phyloP scores from a whole-genome alignment of 192 early-diverging fungal species.

The Coemansia sp. region DNA sequence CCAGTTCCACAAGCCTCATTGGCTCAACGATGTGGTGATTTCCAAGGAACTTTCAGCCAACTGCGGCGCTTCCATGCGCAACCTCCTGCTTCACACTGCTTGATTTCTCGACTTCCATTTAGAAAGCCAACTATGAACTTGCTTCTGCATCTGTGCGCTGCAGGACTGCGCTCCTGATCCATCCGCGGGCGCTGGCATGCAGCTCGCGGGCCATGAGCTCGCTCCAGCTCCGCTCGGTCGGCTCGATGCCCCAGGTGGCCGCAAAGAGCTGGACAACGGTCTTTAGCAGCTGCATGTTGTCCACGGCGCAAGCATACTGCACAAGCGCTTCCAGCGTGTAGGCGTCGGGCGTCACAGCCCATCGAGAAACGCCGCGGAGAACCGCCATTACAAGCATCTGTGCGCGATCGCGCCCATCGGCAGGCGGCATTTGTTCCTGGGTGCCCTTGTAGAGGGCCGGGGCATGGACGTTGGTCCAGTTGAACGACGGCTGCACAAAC shows the following conservation, averaged over 20 bases:
- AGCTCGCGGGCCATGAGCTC: slow-evolving; percentile 10
- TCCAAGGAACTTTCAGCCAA: no score
- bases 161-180: neutral
- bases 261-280: slow-evolving; percentile 31
- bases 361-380: slow-evolving; percentile 35
- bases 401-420: neutral
- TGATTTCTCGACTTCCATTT: no score
- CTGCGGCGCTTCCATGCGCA: no score
- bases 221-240: slow-evolving; percentile 22
- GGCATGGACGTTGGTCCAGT: slow-evolving; percentile 19
- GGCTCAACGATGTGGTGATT: no score
- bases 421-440: neutral
- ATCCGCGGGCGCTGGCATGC: slow-evolving; percentile 8
- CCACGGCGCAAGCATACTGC: slow-evolving; percentile 14
- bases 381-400: slow-evolving; percentile 11
- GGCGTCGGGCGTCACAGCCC: slow-evolving; percentile 25
- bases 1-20: no score
- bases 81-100: no score
- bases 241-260: slow-evolving; percentile 23
- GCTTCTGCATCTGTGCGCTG: neutral
- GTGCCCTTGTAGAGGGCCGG: slow-evolving; percentile 9
- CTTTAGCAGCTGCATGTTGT: slow-evolving; percentile 9
- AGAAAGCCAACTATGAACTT: no score
- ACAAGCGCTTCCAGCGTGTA: slow-evolving; percentile 29
- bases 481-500: neutral